Conservation (phyloP, 805 yeast species). For the Saccharomycopsis sp. region DNA sequence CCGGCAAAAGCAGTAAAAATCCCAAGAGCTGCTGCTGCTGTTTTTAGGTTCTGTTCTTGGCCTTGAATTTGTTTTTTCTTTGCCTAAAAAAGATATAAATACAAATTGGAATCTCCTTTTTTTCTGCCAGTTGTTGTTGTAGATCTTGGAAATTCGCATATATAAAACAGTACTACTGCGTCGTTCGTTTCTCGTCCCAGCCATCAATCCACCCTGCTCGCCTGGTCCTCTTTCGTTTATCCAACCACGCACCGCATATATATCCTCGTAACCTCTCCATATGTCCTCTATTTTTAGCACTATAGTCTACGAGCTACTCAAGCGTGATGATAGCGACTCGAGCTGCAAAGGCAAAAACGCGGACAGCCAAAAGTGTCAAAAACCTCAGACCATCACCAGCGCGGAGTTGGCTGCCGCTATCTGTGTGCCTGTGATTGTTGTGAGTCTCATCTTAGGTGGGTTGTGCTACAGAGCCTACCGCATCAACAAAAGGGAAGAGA, state of each 20-base stretch:
- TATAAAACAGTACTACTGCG: neutral
- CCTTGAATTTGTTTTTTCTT: neutral
- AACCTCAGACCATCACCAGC: conserved; percentile 13
- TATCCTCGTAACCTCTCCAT: neutral
- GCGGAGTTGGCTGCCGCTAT: conserved; percentile 17
- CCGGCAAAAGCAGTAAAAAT: no score
- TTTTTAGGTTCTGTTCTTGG: neutral
- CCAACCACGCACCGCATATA: neutral
- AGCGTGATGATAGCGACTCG: neutral
- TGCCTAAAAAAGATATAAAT: neutral
- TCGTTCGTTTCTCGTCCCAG: no score
- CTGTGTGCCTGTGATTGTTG: conserved; percentile 19
- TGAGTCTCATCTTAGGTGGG: conserved; percentile 11
- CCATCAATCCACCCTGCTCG: no score
- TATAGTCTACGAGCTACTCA: neutral
- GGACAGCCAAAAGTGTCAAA: conserved; percentile 14
- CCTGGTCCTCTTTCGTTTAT: neutral
- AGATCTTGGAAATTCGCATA: neutral
- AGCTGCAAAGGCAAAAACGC: conserved; percentile 9
- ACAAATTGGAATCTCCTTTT: neutral
- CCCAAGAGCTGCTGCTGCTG: no score
- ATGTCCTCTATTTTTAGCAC: neutral
- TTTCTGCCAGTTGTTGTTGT: neutral
- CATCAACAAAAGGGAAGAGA: conserved; percentile 17
- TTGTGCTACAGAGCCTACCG: conserved; percentile 16